Conservation (phyloP, 148 eudicot species). For the Persicaria tinctoria region DNA sequence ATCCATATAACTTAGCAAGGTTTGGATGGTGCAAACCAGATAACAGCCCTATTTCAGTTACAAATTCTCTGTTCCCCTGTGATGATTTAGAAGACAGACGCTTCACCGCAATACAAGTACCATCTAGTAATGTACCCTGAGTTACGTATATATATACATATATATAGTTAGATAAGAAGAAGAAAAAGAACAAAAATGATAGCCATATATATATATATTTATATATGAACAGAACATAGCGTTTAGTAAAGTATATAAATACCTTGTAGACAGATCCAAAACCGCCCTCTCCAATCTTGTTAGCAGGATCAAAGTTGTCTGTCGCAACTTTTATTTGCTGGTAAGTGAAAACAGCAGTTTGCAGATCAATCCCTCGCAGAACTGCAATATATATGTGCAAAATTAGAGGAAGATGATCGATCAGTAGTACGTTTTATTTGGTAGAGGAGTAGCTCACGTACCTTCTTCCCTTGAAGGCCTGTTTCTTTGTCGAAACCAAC, state of each 20-base stretch:
- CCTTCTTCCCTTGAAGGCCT: slow-evolving; percentile 42
- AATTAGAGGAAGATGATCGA: no score
- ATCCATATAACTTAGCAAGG: slow-evolving; percentile 36
- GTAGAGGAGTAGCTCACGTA: slow-evolving; percentile 4
- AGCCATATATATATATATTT: no score
- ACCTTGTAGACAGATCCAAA: slow-evolving; percentile 69
- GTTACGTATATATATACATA: background rate
- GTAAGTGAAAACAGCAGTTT: slow-evolving; percentile 45
- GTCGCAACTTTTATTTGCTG: slow-evolving; percentile 64
- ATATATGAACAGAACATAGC: no score
- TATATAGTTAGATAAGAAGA: no score
- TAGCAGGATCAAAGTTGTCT: slow-evolving; percentile 35
- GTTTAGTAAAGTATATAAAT: background rate
- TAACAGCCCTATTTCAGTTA: slow-evolving; percentile 41
- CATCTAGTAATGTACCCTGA: slow-evolving; percentile 36
- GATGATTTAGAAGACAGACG: slow-evolving; percentile 36
- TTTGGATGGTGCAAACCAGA: slow-evolving; percentile 38
- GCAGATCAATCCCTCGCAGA: slow-evolving; percentile 42
- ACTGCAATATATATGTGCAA: slow-evolving; percentile 17
- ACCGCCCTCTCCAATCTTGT: slow-evolving; percentile 63
- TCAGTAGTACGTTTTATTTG: no score
- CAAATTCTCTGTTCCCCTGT: slow-evolving; percentile 37
- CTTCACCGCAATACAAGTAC: slow-evolving; percentile 36
- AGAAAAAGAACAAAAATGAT: background rate
- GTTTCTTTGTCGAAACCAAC: slow-evolving; percentile 24